Percentiles rank a stretch among this genome's conserved stretches.
These are phyloP conservation scores for Lyophyllum shimeji DNA, from an alignment of 768 basidiomycete genomes.

Conservation along the genomic window DNA sequence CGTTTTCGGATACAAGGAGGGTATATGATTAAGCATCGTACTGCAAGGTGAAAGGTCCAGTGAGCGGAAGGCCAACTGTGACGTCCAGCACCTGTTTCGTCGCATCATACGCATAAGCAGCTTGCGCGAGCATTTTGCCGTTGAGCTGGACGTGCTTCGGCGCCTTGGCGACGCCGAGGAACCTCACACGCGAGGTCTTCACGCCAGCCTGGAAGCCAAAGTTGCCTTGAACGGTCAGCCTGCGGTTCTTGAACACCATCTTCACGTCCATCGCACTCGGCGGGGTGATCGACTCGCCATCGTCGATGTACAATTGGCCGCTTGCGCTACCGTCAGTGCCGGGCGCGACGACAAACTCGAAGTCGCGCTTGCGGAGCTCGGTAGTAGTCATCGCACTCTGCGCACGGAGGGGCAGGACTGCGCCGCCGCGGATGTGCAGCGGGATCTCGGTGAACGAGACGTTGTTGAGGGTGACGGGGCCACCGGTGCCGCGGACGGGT, in stretches of 20 bases:
- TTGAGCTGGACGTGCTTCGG: conserved; percentile 32
- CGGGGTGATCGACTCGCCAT: conserved; percentile 52
- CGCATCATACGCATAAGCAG: conserved; percentile 33
- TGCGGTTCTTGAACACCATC: conserved; percentile 30
- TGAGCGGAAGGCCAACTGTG: conserved; percentile 35
- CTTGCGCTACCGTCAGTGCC: conserved; percentile 47
- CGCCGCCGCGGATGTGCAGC: conserved; percentile 60
- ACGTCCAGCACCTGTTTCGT: conserved; percentile 44
- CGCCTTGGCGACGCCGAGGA: conserved; percentile 33
- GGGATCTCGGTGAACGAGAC: conserved; percentile 60
- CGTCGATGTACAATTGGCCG: conserved; percentile 62
- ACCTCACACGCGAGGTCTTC: conserved; percentile 32
- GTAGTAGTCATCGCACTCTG: conserved; percentile 61
- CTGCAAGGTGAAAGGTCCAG: conserved; percentile 30
- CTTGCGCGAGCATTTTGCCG: conserved; percentile 21
- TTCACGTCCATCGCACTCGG: conserved; percentile 30
- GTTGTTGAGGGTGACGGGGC: conserved; percentile 41
- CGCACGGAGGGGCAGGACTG: conserved; percentile 55
- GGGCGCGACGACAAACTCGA: conserved; percentile 65
- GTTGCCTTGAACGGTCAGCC: conserved; percentile 32
- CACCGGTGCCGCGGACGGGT: conserved; percentile 47
- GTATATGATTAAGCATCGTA: not conserved
- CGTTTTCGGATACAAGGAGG: no score
- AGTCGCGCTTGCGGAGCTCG: conserved; percentile 51
- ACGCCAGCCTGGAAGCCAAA: conserved; percentile 40